phyloP scores from a whole-genome alignment of 176 grass and related monocot species.

The Oryza nivara region DNA sequence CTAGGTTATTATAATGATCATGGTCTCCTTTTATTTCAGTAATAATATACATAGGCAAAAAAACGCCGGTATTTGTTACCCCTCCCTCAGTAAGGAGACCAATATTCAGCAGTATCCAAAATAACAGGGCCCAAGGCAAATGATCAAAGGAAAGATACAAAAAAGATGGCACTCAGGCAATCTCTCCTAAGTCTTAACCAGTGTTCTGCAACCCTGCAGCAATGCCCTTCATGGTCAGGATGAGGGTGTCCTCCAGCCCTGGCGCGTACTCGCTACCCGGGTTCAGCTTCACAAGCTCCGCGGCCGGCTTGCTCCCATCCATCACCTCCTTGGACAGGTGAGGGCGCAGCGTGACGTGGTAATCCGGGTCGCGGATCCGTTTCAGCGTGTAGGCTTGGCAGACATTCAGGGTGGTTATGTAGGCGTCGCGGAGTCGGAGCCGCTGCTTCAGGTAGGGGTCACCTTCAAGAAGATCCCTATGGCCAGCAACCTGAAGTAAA shows the following conservation, averaged over 20 bases:
- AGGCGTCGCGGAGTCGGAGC: slow-evolving; percentile 60
- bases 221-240: slow-evolving; percentile 87
- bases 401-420: slow-evolving; percentile 77
- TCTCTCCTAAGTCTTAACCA: slow-evolving; percentile 38
- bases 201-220: slow-evolving; percentile 88
- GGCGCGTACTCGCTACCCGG: slow-evolving; percentile 69
- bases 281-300: slow-evolving; percentile 78
- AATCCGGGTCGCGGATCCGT: slow-evolving; percentile 63
- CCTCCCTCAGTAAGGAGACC: neutral
- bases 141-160: slow-evolving; percentile 22
- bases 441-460: slow-evolving; percentile 79
- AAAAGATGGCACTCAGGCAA: neutral
- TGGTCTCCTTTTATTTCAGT: neutral
- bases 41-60: neutral
- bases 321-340: slow-evolving; percentile 64
- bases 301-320: slow-evolving; percentile 57
- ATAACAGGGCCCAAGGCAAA: slow-evolving; percentile 26
- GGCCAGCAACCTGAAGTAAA: slow-evolving; percentile 62
- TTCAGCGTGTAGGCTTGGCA: slow-evolving; percentile 81
- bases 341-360: slow-evolving; percentile 57
- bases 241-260: slow-evolving; percentile 81
- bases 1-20: neutral
- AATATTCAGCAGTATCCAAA: neutral
- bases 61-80: slow-evolving; percentile 10
- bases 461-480: slow-evolving; percentile 76